phyloP scores from a whole-genome alignment of 306 rosid species.

The Pterocarpus macrocarpus region DNA sequence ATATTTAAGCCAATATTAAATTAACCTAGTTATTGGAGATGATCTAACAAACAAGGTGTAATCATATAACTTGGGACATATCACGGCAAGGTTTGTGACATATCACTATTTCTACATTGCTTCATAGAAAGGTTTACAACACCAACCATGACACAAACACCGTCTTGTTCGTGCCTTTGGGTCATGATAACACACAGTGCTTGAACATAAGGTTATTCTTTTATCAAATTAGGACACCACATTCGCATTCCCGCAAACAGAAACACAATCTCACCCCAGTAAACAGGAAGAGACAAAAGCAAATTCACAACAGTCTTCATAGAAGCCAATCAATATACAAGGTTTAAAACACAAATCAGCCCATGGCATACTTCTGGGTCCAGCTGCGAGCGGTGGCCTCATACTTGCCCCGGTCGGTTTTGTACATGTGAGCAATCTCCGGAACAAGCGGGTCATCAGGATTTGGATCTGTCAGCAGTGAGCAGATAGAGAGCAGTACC shows the following conservation, averaged over 20 bases:
- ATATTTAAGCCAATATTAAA: background rate
- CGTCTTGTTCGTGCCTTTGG: slow-evolving; percentile 43
- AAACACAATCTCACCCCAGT: slow-evolving; percentile 45
- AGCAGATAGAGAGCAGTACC: slow-evolving; percentile 85
- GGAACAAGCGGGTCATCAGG: slow-evolving; percentile 87
- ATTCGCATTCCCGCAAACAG: slow-evolving; percentile 44
- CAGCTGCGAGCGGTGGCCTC: slow-evolving; percentile 84
- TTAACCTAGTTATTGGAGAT: background rate
- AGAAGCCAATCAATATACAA: slow-evolving; percentile 42
- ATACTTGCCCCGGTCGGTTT: slow-evolving; percentile 74
- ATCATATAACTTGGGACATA: slow-evolving; percentile 3
- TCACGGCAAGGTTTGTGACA: slow-evolving; percentile 5
- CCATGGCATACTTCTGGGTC: slow-evolving; percentile 89
- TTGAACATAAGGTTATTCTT: slow-evolving; percentile 44
- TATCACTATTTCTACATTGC: slow-evolving; percentile 52
- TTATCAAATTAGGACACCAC: slow-evolving; percentile 44
- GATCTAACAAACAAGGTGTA: background rate
- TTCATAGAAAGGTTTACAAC: slow-evolving; percentile 35
- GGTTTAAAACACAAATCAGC: slow-evolving; percentile 46
- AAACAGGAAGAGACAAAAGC: slow-evolving; percentile 42
- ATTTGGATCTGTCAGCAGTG: slow-evolving; percentile 81
- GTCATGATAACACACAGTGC: slow-evolving; percentile 50
- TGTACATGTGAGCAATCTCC: slow-evolving; percentile 85
- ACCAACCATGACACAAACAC: slow-evolving; percentile 44
- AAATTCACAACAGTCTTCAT: slow-evolving; percentile 46